Conservation (phyloP, 148 eudicot species). For the Silene latifolia region DNA sequence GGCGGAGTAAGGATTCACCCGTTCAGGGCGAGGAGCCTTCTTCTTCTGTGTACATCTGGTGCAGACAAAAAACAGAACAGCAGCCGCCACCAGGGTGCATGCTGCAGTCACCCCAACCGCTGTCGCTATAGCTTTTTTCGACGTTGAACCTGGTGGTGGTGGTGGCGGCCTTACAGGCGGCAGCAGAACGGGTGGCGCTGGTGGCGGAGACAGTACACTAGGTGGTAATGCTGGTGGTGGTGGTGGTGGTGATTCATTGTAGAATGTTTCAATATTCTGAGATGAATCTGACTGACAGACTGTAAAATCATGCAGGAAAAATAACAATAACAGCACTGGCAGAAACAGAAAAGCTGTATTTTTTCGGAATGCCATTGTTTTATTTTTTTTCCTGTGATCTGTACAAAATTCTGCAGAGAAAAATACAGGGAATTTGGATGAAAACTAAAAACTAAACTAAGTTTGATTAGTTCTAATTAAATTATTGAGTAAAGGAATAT, state of each 20-base stretch:
- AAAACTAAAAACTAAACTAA: slow-evolving; percentile 11
- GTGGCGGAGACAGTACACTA: slow-evolving; percentile 11
- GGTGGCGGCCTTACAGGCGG: slow-evolving; percentile 19
- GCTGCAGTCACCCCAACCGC: slow-evolving; percentile 75
- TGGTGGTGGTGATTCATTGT: slow-evolving; percentile 26
- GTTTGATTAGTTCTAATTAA: slow-evolving; percentile 21
- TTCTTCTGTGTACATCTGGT: slow-evolving; percentile 25
- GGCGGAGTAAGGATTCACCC: not conserved
- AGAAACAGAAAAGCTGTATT: slow-evolving; percentile 3
- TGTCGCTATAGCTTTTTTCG: slow-evolving; percentile 40
- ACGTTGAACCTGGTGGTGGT: slow-evolving; percentile 14
- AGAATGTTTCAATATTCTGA: slow-evolving; percentile 61
- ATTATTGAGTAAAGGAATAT: not conserved
- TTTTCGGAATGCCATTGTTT: slow-evolving; percentile 16
- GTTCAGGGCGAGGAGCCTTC: slow-evolving; percentile 5
- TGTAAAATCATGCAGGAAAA: slow-evolving; percentile 28
- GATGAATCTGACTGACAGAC: slow-evolving; percentile 36
- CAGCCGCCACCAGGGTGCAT: slow-evolving; percentile 52
- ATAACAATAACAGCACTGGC: slow-evolving; percentile 20
- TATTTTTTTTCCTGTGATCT: slow-evolving; percentile 1
- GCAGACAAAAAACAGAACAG: slow-evolving; percentile 40
- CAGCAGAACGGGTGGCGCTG: slow-evolving; percentile 10
- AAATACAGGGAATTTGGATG: slow-evolving; percentile 2
- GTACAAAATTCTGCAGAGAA: not conserved
- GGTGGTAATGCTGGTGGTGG: slow-evolving; percentile 7